These are phyloP conservation scores for Hippophae gyantsensis DNA, from an alignment of 306 rosid genomes.

Conservation along the genomic window DNA sequence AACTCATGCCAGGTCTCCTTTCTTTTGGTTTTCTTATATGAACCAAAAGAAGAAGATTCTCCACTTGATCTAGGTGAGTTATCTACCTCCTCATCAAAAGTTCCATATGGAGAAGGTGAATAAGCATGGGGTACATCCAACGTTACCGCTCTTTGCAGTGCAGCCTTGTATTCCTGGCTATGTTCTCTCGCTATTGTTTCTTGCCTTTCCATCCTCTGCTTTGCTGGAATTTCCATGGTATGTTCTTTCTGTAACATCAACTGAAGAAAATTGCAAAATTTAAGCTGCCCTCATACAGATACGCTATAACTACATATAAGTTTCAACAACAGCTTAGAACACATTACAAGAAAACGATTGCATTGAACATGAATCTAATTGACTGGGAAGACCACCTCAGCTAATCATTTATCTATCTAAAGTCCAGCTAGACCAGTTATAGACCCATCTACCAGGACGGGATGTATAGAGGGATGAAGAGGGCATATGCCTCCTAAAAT, in stretches of 20 bases:
- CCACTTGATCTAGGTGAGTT: conserved; percentile 34
- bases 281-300: not conserved
- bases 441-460: no score
- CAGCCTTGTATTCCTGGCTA: conserved; percentile 63
- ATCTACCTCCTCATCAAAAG: conserved; percentile 48
- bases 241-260: conserved; percentile 52
- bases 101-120: conserved; percentile 59
- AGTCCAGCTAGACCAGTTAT: no score
- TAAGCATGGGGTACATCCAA: conserved; percentile 73
- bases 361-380: no score
- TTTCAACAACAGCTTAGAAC: no score
- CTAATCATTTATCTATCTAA: no score
- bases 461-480: no score
- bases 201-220: conserved; percentile 77
- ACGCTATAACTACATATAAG: no score
- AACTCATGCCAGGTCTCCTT: conserved; percentile 52
- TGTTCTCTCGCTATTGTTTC: conserved; percentile 54
- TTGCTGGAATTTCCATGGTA: conserved; percentile 51
- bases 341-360: no score
- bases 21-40: conserved; percentile 30
- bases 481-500: no score
- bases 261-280: conserved; percentile 26
- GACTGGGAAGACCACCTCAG: no score
- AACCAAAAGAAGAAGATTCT: conserved; percentile 41
- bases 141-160: conserved; percentile 79